Base-by-base conservation (phyloP, 352 stramenopile genomes). In the Lagenidium sp. region DNA sequence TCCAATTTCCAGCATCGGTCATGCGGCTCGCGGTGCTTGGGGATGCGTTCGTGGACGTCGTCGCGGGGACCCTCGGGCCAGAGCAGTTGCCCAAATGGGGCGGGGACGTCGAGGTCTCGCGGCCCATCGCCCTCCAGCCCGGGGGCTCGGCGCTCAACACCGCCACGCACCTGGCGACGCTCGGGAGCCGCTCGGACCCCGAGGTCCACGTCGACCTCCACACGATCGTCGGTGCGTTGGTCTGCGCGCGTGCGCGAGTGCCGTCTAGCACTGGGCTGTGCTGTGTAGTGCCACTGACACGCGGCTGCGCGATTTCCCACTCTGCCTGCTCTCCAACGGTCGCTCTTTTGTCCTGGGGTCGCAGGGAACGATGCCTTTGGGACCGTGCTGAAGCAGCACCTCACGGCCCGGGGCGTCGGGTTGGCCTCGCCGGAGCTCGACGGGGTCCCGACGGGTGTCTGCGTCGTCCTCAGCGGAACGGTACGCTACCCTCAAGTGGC, bases 111-210 rank as follows among this genome's bases (percentile, higher is more conserved):
- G 78, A 88, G 48, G 82, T 73, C 57, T 63, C 53, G 31, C 65
- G 49, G 11, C 65, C 72, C 7, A 90, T 91, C 36, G 48, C 85
- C 50, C 57, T 90, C 47, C 80, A 89, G 50, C 76, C 81, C 0
- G 78, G 81, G 18, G 81, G 81, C 47, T 91, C 78, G 40, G 78
- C 78, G 31, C 64, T 88, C 47, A 93, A 93, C 63, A 93, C 81
- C 18, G 78, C 78, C 5, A 89, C 78, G 36, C 76, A 91, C 41
- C 53, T 91, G 34, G 71, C 71, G 31, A 85, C 68, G 39, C 58
- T 93, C 40, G 58, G 21, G 0, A 23, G 36, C 40, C 58, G 65
- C 35, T 25, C 51, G 0, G 5, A 48, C n/a, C 55, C 63, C 34
- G 48, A 59, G 16, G 21, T 64, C 26, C 34, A 63, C 20, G 70